phyloP scores from a whole-genome alignment of 805 yeast species.

The Candida piceae region DNA sequence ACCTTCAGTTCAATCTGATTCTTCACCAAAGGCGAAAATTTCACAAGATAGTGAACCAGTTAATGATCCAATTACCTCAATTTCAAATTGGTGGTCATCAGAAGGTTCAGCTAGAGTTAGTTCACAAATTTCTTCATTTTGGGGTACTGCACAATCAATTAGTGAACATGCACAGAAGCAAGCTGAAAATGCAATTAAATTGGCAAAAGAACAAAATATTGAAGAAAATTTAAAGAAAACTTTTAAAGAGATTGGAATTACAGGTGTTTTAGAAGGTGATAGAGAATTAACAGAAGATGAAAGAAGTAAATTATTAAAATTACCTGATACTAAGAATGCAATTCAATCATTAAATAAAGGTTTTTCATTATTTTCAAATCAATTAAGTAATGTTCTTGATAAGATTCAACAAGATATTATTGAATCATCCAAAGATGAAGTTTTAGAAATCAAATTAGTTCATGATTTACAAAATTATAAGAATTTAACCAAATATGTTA shows the following conservation, averaged over 20 bases:
- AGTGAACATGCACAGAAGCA: slow-evolving; percentile 39
- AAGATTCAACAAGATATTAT: slow-evolving; percentile 29
- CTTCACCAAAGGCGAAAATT: too few species aligned
- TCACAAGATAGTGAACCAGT: slow-evolving; percentile 5
- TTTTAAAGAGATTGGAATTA: slow-evolving; percentile 36
- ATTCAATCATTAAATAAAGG: slow-evolving; percentile 33
- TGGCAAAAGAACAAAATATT: slow-evolving; percentile 37
- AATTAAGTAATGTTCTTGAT: slow-evolving; percentile 35
- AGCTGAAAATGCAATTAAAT: slow-evolving; percentile 46
- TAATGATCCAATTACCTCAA: slow-evolving; percentile 58
- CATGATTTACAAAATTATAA: slow-evolving; percentile 59
- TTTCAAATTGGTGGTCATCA: slow-evolving; percentile 71
- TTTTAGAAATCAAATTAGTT: slow-evolving; percentile 56
- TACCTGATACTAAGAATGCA: slow-evolving; percentile 31
- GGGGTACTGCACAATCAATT: slow-evolving; percentile 54
- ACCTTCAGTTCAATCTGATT: too few species aligned
- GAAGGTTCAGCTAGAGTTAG: slow-evolving; percentile 64
- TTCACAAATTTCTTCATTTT: slow-evolving; percentile 55
- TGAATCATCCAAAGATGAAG: slow-evolving; percentile 39
- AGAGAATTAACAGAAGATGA: slow-evolving; percentile 31
- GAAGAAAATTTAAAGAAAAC: slow-evolving; percentile 33
- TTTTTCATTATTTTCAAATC: slow-evolving; percentile 27
- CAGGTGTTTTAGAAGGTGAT: slow-evolving; percentile 32
- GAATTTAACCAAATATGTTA: slow-evolving; percentile 42
- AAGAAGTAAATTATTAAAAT: slow-evolving; percentile 19